A percentile compares a stretch with the other conserved stretches of the same genome.
Conservation (phyloP, 352 stramenopile species). For the Phytophthora constricta region DNA sequence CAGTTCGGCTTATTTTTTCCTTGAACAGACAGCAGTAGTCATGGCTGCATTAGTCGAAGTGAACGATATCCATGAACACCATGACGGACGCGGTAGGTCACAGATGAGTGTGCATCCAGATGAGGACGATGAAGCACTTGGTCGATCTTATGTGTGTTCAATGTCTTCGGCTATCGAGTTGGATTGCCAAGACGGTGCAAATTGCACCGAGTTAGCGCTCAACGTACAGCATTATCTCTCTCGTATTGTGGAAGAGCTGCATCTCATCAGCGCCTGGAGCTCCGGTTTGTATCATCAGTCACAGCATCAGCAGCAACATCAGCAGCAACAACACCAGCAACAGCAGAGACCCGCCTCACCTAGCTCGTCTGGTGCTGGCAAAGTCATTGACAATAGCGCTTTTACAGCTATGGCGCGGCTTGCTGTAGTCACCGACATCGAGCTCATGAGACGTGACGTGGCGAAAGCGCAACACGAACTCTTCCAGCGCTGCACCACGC, state of each 20-base stretch:
- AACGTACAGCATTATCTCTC: conserved; percentile 55
- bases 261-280: conserved; percentile 56
- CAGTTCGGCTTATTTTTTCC: too few species aligned
- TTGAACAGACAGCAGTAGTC: background rate
- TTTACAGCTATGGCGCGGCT: conserved; percentile 25
- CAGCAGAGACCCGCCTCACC: too few species aligned
- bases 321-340: background rate
- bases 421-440: conserved; percentile 32
- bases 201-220: conserved; percentile 28
- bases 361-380: background rate
- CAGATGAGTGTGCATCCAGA: background rate
- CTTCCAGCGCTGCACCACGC: conserved; percentile 41
- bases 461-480: conserved; percentile 50
- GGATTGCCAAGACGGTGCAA: conserved; percentile 19
- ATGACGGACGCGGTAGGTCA: background rate
- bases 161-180: conserved; percentile 48
- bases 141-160: conserved; percentile 41
- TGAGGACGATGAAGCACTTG: conserved; percentile 20
- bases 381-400: conserved; percentile 4
- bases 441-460: conserved; percentile 30
- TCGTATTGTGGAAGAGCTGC: conserved; percentile 61
- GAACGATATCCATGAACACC: background rate
- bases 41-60: conserved; percentile 18
- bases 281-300: conserved; percentile 16
- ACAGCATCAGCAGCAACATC: conserved; percentile 11